Evolutionary conservation across 176 grass and related monocot species (phyloP).

Genomic region (Melocanna baccifera): DNA sequence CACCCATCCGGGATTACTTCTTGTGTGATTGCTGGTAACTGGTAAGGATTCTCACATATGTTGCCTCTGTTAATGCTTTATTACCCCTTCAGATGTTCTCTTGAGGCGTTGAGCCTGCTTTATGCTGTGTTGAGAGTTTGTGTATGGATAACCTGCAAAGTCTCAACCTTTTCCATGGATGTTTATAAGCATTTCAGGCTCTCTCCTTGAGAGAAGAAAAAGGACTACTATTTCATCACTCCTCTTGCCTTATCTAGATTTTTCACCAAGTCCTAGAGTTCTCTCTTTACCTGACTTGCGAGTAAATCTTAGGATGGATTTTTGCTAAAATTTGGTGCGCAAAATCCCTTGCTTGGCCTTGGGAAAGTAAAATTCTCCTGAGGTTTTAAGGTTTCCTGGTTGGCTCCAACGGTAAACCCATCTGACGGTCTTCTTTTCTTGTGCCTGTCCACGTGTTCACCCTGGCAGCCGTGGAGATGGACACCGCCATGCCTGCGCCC

Average conservation of each 20-base stretch:
- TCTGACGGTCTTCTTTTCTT: conserved; percentile 35
- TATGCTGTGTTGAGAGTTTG: not conserved
- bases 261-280: not conserved
- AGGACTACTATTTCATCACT: conserved; percentile 1
- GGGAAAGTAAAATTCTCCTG: conserved; percentile 19
- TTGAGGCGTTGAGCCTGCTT: not conserved
- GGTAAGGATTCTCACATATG: not conserved
- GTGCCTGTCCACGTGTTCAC: conserved; percentile 30
- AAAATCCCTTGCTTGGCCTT: conserved; percentile 21
- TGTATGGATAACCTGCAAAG: not conserved
- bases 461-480: conserved; percentile 46
- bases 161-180: not conserved
- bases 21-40: not conserved
- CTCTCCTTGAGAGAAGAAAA: not conserved
- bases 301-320: conserved; percentile 18
- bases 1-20: not conserved
- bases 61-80: not conserved
- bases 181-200: conserved; percentile 7
- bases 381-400: conserved; percentile 38
- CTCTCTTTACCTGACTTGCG: not conserved
- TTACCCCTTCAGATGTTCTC: not conserved
- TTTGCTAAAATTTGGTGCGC: conserved; percentile 42
- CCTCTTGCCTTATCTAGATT: not conserved
- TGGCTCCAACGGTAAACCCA: conserved; percentile 39
- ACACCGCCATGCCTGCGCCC: conserved; percentile 7